phyloP scores from a whole-genome alignment of 306 rosid genomes.

The Quercus dentata region DNA sequence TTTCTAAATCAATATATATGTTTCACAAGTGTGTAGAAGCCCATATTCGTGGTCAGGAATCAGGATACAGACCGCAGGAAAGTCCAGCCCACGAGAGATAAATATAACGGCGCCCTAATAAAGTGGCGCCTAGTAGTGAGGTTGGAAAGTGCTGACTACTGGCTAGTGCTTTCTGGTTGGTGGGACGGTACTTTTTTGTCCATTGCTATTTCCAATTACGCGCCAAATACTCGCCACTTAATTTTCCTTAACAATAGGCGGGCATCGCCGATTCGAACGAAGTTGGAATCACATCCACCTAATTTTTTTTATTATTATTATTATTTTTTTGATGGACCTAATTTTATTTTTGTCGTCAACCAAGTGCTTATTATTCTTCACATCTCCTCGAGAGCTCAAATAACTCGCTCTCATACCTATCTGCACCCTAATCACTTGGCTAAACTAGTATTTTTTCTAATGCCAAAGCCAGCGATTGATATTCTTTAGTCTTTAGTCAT shows the following conservation, averaged over 20 bases:
- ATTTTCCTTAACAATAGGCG: constrained; percentile 13
- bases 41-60: too few relatives aligned
- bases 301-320: too few relatives aligned
- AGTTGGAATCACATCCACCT: too few relatives aligned
- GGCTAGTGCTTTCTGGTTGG: background rate
- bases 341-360: background rate
- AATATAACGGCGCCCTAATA: background rate
- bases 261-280: constrained; percentile 22
- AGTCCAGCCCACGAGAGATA: too few relatives aligned
- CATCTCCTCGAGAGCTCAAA: background rate
- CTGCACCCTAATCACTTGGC: background rate
- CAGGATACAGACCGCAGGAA: too few relatives aligned
- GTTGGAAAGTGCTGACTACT: background rate
- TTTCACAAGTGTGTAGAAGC: too few relatives aligned
- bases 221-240: constrained; percentile 24
- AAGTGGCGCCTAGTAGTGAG: background rate
- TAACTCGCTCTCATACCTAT: background rate
- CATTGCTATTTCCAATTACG: background rate
- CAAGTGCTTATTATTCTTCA: background rate
- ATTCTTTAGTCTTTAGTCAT: too few relatives aligned
- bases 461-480: too few relatives aligned
- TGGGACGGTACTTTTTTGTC: background rate
- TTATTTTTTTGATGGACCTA: too few relatives aligned
- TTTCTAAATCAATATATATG: too few relatives aligned
- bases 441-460: too few relatives aligned